A percentile compares a stretch with the other conserved stretches of the same genome.
Evolutionary conservation across 257 asterid species (phyloP).

Genomic region (Solanum clarkiae): DNA sequence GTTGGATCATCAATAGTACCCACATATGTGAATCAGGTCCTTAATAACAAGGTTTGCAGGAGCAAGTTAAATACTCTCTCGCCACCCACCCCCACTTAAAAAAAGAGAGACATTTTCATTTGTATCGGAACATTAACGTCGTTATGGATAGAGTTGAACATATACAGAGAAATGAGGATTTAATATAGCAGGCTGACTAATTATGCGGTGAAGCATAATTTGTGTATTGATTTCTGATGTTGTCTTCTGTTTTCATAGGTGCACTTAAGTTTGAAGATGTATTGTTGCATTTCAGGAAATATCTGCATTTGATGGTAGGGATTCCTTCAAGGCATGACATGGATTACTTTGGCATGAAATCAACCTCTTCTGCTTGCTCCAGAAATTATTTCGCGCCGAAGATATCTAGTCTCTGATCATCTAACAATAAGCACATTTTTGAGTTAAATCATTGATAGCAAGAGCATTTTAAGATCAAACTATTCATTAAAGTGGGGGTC

Average conservation of each 20-base stretch:
- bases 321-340: no score
- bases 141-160: background rate
- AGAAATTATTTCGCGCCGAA: no score
- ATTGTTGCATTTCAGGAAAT: background rate
- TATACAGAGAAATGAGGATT: background rate
- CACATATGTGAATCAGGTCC: constrained; percentile 66
- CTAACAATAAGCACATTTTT: no score
- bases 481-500: no score
- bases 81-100: background rate
- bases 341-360: no score
- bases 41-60: constrained; percentile 89
- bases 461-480: no score
- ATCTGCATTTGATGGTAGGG: background rate
- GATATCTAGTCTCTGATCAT: no score
- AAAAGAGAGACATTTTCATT: background rate
- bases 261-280: no score
- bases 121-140: background rate
- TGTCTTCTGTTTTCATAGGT: no score
- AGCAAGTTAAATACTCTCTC: constrained; percentile 17
- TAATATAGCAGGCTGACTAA: no score
- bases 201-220: background rate
- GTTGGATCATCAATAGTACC: constrained; percentile 90
- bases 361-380: no score
- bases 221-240: background rate
- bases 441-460: no score